A percentile compares a stretch with the other conserved stretches of the same genome.
Conservation (phyloP, 108 stramenopile species). For the Cyclotella choctawhatcheeana region DNA sequence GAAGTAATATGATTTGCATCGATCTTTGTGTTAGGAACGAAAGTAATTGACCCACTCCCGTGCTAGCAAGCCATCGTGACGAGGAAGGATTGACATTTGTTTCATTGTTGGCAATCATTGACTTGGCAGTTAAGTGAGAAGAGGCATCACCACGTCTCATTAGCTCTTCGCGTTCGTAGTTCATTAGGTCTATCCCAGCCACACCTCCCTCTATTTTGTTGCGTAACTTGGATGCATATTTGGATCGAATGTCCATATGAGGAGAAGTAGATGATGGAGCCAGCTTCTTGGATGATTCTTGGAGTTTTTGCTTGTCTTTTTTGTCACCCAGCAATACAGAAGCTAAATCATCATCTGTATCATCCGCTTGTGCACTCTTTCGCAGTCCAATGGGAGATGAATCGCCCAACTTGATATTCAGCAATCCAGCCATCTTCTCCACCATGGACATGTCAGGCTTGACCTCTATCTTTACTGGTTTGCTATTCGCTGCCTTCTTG, state of each 20-base stretch:
- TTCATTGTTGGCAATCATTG: constrained; percentile 33
- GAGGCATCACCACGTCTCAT: constrained; percentile 64
- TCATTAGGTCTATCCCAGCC: constrained; percentile 74
- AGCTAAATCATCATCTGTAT: constrained; percentile 51
- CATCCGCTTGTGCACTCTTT: constrained; percentile 11
- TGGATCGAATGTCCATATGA: constrained; percentile 69
- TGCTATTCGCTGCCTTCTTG: not conserved
- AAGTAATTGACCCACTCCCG: constrained; percentile 73
- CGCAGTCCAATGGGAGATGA: constrained; percentile 4
- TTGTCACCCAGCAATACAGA: constrained; percentile 29
- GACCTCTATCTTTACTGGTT: not conserved
- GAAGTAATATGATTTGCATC: constrained; percentile 79
- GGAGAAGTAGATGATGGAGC: constrained; percentile 1
- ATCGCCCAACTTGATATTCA: constrained; percentile 60
- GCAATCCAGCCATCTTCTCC: constrained; percentile 61
- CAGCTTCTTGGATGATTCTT: not conserved
- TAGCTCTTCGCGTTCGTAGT: constrained; percentile 62
- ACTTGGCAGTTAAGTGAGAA: constrained; percentile 77
- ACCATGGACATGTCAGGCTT: constrained; percentile 48
- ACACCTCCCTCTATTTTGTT: constrained; percentile 70
- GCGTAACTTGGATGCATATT: constrained; percentile 74
- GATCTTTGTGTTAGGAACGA: constrained; percentile 67
- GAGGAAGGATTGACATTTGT: constrained; percentile 22
- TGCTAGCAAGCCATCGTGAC: constrained; percentile 75
- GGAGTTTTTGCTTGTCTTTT: constrained; percentile 6